These are phyloP conservation scores for Carex sylvatica DNA, from an alignment of 202 grass and related monocot genomes.

Conservation along the genomic window DNA sequence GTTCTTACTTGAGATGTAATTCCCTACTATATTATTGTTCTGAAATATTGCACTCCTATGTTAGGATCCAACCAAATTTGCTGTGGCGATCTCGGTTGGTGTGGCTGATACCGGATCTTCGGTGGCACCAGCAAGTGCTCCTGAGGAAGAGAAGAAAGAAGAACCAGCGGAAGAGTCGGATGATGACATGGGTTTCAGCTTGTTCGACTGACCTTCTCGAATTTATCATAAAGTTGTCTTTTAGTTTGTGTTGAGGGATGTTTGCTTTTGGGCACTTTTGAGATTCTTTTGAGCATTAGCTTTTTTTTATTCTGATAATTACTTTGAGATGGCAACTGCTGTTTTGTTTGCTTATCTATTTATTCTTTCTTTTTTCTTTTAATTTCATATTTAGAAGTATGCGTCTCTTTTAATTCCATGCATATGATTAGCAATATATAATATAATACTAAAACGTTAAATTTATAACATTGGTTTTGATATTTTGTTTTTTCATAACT, in stretches of 20 bases:
- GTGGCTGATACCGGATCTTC: slow-evolving; percentile 29
- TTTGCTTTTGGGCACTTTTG: not conserved
- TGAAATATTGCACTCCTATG: not conserved
- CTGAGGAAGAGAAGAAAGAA: slow-evolving; percentile 68
- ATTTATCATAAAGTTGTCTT: not conserved
- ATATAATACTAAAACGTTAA: not conserved
- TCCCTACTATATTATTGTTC: slow-evolving; percentile 1
- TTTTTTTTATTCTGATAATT: not conserved
- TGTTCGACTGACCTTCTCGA: slow-evolving; percentile 51
- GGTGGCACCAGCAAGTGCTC: slow-evolving; percentile 24
- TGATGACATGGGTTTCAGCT: slow-evolving; percentile 73
- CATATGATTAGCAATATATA: no score
- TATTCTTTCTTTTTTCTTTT: not conserved
- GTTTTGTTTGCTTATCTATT: not conserved
- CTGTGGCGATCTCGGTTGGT: slow-evolving; percentile 39
- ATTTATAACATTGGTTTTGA: not conserved
- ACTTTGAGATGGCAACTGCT: not conserved
- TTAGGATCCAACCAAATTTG: slow-evolving; percentile 86
- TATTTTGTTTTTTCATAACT: not conserved
- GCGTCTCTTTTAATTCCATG: no score
- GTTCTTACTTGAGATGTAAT: not conserved
- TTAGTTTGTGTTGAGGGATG: not conserved
- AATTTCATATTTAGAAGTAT: not conserved
- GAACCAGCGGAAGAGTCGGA: slow-evolving; percentile 65
- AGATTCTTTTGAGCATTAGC: slow-evolving; percentile 25